Evolutionary conservation across 441 rosid genomes (phyloP), one percentile per base, ranked within the genome.

Genomic region (Gossypium laxum): DNA sequence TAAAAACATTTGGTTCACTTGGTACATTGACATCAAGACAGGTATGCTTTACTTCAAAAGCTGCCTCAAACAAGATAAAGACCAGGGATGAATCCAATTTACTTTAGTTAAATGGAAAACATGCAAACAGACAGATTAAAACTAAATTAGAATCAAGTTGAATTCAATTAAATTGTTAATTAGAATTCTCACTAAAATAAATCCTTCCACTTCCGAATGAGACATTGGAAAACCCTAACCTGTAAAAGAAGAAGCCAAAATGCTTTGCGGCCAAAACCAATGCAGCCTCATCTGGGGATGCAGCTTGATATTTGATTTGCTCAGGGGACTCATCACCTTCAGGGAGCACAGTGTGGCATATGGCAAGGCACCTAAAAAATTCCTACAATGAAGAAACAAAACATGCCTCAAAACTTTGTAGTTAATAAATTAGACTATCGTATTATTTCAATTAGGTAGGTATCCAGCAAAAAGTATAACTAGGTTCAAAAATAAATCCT

Each of bases 211-310:
- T 21, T 48, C 71, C 18, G 18, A 38, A 14, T 38, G 69, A 26
- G 61, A 24, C 50, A 34, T 2, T 5, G 52, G 47, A 50, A 67
- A 68, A 56, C 22, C 68, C 57, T 70, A 66, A 91, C 99, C 89
- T 90, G 82, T 80, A 90, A 80, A 96, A 93, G 91, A 96, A 96
- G 88, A 91, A 96, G 65, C 99, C 99, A 75, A 96, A 93, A 81
- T 90, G 91, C 87, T 96, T 93, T 51, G 99, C 98, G 69, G 99
- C 99, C 77, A 83, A 76, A 81, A 96, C 99, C 82, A 91, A 75
- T 73, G 99, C 99, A 80, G 98, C 92, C 84, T 93, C 99, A 85
- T 96, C 98, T 11, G 99, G 99, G 58, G 99, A 96, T 79, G 98
- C 99, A 78, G 99, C 98, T 86, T 93, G 99, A 82, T 96, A 96